A percentile compares a stretch with the other conserved stretches of the same genome.
These are phyloP conservation scores for Jaapia argillacea DNA, from an alignment of 768 basidiomycete genomes.

Conservation along the genomic window DNA sequence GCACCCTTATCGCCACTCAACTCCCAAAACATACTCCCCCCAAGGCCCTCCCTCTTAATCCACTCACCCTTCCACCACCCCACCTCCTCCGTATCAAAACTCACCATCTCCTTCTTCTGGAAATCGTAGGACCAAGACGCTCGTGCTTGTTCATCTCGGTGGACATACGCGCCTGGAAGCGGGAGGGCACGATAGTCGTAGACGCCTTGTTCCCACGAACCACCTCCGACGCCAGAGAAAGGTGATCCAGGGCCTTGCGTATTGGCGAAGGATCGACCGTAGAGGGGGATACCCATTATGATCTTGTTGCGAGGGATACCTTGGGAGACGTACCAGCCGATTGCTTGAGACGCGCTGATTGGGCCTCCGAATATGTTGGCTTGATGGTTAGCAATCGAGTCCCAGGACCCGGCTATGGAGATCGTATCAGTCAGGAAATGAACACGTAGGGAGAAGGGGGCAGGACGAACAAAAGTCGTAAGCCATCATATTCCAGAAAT, in stretches of 20 bases:
- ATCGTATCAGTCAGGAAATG: slow-evolving; percentile 4
- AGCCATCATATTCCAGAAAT: slow-evolving; percentile 98
- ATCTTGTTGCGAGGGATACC: slow-evolving; percentile 77
- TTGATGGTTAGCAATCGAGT: slow-evolving; percentile 65
- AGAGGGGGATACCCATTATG: slow-evolving; percentile 86
- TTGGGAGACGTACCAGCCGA: slow-evolving; percentile 57
- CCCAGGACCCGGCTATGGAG: slow-evolving; percentile 74
- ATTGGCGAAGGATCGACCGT: slow-evolving; percentile 84
- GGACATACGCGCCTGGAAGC: slow-evolving; percentile 53
- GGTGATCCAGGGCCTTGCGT: slow-evolving; percentile 74
- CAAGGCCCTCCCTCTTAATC: slow-evolving; percentile 65
- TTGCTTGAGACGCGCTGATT: slow-evolving; percentile 50
- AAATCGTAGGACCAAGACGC: slow-evolving; percentile 86
- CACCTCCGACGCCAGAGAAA: slow-evolving; percentile 76
- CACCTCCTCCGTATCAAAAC: slow-evolving; percentile 66
- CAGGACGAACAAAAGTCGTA: slow-evolving; percentile 25
- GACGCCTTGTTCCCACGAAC: slow-evolving; percentile 86
- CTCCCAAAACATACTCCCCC: slow-evolving; percentile 95
- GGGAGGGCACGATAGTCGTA: slow-evolving; percentile 93
- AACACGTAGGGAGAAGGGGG: slow-evolving; percentile 1
- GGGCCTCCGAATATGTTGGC: slow-evolving; percentile 71
- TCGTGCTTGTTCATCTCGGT: slow-evolving; percentile 52
- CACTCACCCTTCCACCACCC: slow-evolving; percentile 71
- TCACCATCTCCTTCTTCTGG: slow-evolving; percentile 66
- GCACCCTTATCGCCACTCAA: slow-evolving; percentile 78